Conservation (phyloP, 2,329 filamentous ascomycete genomes). For the Trichoderma sp. region DNA sequence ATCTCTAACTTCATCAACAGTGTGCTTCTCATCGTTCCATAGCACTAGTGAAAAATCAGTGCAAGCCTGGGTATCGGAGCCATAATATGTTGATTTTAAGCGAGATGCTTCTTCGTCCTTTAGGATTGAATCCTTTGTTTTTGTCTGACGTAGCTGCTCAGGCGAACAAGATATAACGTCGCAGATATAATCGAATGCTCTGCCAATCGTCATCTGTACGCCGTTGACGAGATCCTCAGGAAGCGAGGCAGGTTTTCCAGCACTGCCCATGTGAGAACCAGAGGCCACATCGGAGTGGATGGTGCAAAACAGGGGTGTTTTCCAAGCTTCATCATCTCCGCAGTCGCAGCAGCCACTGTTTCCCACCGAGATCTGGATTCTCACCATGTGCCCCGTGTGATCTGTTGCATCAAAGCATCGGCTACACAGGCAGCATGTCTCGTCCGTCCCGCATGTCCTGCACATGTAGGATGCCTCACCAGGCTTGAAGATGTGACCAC, state of each 20-base stretch:
- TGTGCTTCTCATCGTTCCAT: conserved; percentile 99
- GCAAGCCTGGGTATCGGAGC: conserved; percentile 50
- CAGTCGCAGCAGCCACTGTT: conserved; percentile 98
- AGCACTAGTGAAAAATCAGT: conserved; percentile 79
- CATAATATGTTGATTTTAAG: conserved; percentile 70
- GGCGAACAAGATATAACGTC: conserved; percentile 98
- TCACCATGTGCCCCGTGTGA: conserved; percentile 89
- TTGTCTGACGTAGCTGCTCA: conserved; percentile 85
- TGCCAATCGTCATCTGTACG: conserved; percentile 82
- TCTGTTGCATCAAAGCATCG: conserved; percentile 95
- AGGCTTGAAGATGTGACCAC: conserved; percentile 94
- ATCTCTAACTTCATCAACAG: conserved; percentile 83
- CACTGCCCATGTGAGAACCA: conserved; percentile 61
- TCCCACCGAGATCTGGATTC: conserved; percentile 82
- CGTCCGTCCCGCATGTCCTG: conserved; percentile 90
- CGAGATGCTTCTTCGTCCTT: conserved; percentile 81
- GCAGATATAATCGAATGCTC: conserved; percentile 90
- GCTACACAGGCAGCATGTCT: conserved; percentile 92
- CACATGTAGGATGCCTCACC: conserved; percentile 95
- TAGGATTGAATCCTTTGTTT: conserved; percentile 77
- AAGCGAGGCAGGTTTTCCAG: conserved; percentile 58
- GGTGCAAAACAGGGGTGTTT: conserved; percentile 81
- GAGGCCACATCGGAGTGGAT: conserved; percentile 74
- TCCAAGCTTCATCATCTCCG: conserved; percentile 94
- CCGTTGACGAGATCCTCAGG: conserved; percentile 74